These are phyloP conservation scores for Hypoxylon cercidicola DNA, from an alignment of 495 filamentous ascomycete species.

Conservation along the genomic window DNA sequence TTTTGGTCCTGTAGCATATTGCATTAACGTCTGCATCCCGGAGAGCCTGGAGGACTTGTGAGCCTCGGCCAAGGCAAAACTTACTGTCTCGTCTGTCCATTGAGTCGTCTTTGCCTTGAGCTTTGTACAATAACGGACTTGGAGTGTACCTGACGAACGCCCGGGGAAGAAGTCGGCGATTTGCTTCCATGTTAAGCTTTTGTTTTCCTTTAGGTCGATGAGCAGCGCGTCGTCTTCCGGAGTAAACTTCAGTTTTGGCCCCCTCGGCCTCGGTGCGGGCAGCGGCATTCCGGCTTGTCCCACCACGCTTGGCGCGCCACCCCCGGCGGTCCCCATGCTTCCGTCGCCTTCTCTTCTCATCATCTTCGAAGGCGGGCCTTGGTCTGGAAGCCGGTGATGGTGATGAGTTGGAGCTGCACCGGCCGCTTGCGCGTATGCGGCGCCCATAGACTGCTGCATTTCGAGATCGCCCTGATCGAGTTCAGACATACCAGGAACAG, in stretches of 20 bases:
- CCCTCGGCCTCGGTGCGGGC: slow-evolving; percentile 77
- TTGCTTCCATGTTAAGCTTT: slow-evolving; percentile 93
- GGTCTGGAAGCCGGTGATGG: slow-evolving; percentile 76
- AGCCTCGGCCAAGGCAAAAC: slow-evolving; percentile 45
- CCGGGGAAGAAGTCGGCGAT: slow-evolving; percentile 95
- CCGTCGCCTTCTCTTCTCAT: slow-evolving; percentile 62
- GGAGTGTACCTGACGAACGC: slow-evolving; percentile 84
- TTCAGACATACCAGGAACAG: slow-evolving; percentile 59
- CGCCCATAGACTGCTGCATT: slow-evolving; percentile 61
- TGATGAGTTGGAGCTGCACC: slow-evolving; percentile 67
- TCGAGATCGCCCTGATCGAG: slow-evolving; percentile 60
- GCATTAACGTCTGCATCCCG: slow-evolving; percentile 30
- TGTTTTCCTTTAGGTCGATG: slow-evolving; percentile 90
- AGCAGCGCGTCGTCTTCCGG: slow-evolving; percentile 86
- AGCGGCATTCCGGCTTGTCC: slow-evolving; percentile 84
- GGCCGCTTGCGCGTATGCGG: slow-evolving; percentile 54
- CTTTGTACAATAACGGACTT: slow-evolving; percentile 94
- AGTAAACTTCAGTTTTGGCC: slow-evolving; percentile 90
- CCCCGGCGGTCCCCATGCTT: slow-evolving; percentile 49
- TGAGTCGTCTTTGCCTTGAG: slow-evolving; percentile 90
- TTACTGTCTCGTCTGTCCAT: slow-evolving; percentile 92
- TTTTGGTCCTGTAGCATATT: slow-evolving; percentile 71
- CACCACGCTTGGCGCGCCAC: slow-evolving; percentile 75
- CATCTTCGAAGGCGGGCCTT: slow-evolving; percentile 67
- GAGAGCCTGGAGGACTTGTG: slow-evolving; percentile 13